Evolutionary conservation across 768 basidiomycete species (phyloP).

Genomic region (Pleurotus giganteus): DNA sequence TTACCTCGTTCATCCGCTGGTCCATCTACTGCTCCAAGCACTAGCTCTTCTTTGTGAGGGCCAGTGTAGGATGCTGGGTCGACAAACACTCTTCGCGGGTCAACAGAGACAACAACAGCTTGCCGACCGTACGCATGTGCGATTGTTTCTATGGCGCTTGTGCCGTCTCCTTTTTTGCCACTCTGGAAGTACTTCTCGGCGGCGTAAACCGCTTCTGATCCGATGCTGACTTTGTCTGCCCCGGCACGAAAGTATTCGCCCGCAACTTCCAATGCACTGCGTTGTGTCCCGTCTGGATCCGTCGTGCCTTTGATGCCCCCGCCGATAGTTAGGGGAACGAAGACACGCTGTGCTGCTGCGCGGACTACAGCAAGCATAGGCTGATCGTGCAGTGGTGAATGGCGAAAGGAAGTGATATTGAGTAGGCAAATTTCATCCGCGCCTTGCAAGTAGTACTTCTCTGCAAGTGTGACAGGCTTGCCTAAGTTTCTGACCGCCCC

Average conservation of each 20-base stretch:
- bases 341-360: slow-evolving; percentile 83
- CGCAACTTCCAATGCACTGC: slow-evolving; percentile 90
- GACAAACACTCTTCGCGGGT: slow-evolving; percentile 86
- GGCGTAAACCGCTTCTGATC: slow-evolving; percentile 92
- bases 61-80: slow-evolving; percentile 64
- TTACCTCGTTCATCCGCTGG: slow-evolving; percentile 60
- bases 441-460: slow-evolving; percentile 80
- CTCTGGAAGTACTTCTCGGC: slow-evolving; percentile 75
- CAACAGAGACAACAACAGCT: slow-evolving; percentile 96
- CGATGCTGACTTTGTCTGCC: slow-evolving; percentile 98
- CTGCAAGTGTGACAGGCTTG: slow-evolving; percentile 91
- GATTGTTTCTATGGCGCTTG: slow-evolving; percentile 91
- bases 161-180: slow-evolving; percentile 53
- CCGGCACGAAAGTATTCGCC: slow-evolving; percentile 95
- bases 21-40: slow-evolving; percentile 43
- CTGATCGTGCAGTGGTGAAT: slow-evolving; percentile 92
- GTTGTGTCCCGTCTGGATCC: slow-evolving; percentile 91
- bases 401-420: slow-evolving; percentile 99
- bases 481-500: slow-evolving; percentile 94
- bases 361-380: slow-evolving; percentile 97
- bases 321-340: slow-evolving; percentile 97
- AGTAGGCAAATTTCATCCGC: slow-evolving; percentile 97
- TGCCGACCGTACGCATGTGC: slow-evolving; percentile 89
- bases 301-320: slow-evolving; percentile 96
- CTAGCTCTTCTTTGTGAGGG: slow-evolving; percentile 62